Evolutionary conservation across 106 monocot genomes (phyloP).

Genomic region (Apostasia shenzhenica): DNA sequence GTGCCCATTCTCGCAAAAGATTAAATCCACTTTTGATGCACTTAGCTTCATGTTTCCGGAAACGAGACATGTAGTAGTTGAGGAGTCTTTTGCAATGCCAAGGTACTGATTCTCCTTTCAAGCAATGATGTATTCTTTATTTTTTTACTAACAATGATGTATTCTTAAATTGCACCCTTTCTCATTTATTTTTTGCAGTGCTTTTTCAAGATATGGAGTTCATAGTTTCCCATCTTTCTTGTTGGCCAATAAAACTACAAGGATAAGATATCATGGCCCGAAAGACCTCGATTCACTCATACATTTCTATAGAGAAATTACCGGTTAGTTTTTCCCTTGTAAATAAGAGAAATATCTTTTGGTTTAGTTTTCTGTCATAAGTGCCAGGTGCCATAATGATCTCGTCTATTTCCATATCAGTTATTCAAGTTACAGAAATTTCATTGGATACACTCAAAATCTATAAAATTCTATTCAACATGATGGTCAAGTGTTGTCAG

Average conservation of each 20-base stretch:
- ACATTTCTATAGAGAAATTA: conserved; percentile 58
- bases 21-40: conserved; percentile 46
- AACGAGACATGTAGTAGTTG: conserved; percentile 60
- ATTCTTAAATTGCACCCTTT: too few relatives aligned
- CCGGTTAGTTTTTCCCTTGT: conserved; percentile 26
- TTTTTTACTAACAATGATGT: too few relatives aligned
- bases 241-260: conserved; percentile 37
- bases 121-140: too few relatives aligned
- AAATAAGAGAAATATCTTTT: too few relatives aligned
- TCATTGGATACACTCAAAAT: too few relatives aligned
- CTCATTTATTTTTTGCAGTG: conserved; percentile 29
- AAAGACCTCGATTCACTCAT: conserved; percentile 67
- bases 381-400: too few relatives aligned
- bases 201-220: conserved; percentile 76
- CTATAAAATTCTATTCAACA: too few relatives aligned
- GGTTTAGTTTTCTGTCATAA: too few relatives aligned
- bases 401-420: too few relatives aligned
- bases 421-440: too few relatives aligned
- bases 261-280: conserved; percentile 37
- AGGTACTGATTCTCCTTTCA: conserved; percentile 27
- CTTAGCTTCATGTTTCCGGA: conserved; percentile 85
- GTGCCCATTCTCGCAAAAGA: conserved; percentile 75
- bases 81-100: conserved; percentile 72
- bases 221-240: conserved; percentile 74
- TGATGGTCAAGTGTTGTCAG: too few relatives aligned